Base-by-base conservation (phyloP, 768 basidiomycete genomes). In the Hebeloma cylindrosporum region DNA sequence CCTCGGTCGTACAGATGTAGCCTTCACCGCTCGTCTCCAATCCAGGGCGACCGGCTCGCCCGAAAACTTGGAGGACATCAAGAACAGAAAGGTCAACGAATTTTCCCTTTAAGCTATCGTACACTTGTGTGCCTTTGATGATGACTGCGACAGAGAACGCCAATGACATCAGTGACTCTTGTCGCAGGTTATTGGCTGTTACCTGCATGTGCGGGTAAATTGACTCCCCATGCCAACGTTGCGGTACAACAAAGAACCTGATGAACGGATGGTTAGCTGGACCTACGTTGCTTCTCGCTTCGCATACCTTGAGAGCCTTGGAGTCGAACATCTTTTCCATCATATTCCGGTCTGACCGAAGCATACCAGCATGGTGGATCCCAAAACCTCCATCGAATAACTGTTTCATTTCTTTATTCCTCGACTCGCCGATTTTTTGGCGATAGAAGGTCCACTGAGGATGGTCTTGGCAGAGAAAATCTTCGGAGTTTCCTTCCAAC, bases 181-280 rank as follows among this genome's bases (percentile, higher is more conserved):
- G 38, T 17, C 18, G 13, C 29, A 13, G 40, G 35, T 37, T 9
- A 35, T 40, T 13, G 35, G 43, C 51, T 51, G n/a, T n/a, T 50
- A 89, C 89, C 92, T 45, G 96, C 96, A 67, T 98, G 95, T 13
- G 96, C 96, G 25, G 96, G 96, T 51, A 99, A 71, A 65, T 99
- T 99, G 54, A 99, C 96, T 67, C 96, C 96, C 96, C 96, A 99
- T 4, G 96, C 96, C 31, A 99, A 75, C 2, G 96, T 99, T 4
- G 96, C 92, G 2, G 96, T 99, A 71, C 96, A 99, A 65, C 92
- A 96, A 13, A 99, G 72, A 39, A 99, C 94, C 94, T 96, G 17
- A 25, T 29, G 10, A 3, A 23, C 5, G 18, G n/a, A 42, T 33
- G 29, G 38, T 26, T 21, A 14, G 13, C 9, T 5, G 27, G 16